Evolutionary conservation across 805 yeast genomes (phyloP).

Genomic region (Saccharomycopsis olivae): DNA sequence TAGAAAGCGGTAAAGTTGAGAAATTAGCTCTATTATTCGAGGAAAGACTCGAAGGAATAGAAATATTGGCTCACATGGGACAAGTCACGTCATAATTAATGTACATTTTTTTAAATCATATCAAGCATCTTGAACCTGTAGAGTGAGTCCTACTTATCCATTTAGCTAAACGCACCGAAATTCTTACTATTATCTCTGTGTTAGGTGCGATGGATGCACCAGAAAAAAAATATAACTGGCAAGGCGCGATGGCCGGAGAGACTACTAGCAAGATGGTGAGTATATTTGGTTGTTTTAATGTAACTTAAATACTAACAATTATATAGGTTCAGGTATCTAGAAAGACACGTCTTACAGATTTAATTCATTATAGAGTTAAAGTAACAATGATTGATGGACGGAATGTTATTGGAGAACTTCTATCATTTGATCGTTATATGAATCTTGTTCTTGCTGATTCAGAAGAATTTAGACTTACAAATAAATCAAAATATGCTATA

Average conservation of each 20-base stretch:
- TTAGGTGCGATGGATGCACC: too few relatives aligned
- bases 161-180: too few relatives aligned
- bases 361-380: slow-evolving; percentile 62
- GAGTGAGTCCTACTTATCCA: too few relatives aligned
- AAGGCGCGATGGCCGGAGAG: too few relatives aligned
- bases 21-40: slow-evolving; percentile 18
- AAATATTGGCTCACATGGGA: slow-evolving; percentile 6
- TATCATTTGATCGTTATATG: slow-evolving; percentile 86
- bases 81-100: background rate
- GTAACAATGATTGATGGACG: slow-evolving; percentile 72
- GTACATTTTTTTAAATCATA: too few relatives aligned
- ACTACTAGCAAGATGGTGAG: too few relatives aligned
- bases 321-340: slow-evolving; percentile 9
- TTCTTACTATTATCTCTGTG: too few relatives aligned
- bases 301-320: background rate
- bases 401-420: slow-evolving; percentile 63
- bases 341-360: slow-evolving; percentile 32
- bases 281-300: too few relatives aligned
- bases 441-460: slow-evolving; percentile 77
- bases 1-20: slow-evolving; percentile 15
- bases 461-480: slow-evolving; percentile 71
- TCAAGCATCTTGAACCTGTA: too few relatives aligned
- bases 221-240: too few relatives aligned
- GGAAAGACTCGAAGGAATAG: slow-evolving; percentile 15
- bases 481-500: slow-evolving; percentile 35